phyloP scores from a whole-genome alignment of 495 filamentous ascomycete genomes.

The Eremomyces bilateralis region DNA sequence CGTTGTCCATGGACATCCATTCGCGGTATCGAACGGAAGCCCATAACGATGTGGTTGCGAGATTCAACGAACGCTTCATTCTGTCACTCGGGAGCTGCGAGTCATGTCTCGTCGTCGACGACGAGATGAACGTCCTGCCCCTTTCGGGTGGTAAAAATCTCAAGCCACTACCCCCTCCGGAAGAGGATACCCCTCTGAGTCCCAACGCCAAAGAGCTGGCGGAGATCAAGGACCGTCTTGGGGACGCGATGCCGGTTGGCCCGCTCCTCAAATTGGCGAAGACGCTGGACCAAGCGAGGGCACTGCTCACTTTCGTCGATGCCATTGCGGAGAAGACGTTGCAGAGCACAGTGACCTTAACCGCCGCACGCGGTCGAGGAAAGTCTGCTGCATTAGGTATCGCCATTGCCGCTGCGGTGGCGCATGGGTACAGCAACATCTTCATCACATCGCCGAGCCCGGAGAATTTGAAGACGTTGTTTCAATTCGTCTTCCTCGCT shows the following conservation, averaged over 20 bases:
- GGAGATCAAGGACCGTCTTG: slow-evolving; percentile 67
- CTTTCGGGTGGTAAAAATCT: slow-evolving; percentile 91
- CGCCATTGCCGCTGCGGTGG: slow-evolving; percentile 80
- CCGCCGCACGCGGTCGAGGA: slow-evolving; percentile 84
- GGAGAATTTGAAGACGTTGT: slow-evolving; percentile 94
- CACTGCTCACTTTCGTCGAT: slow-evolving; percentile 84
- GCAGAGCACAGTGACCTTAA: slow-evolving; percentile 77
- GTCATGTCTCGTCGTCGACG: slow-evolving; percentile 86
- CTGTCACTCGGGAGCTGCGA: slow-evolving; percentile 87
- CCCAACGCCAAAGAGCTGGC: slow-evolving; percentile 57
- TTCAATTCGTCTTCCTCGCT: slow-evolving; percentile 96
- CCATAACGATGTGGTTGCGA: slow-evolving; percentile 79
- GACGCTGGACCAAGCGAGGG: slow-evolving; percentile 89
- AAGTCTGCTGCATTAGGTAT: slow-evolving; percentile 93
- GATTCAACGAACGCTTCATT: slow-evolving; percentile 97
- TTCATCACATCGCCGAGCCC: slow-evolving; percentile 98
- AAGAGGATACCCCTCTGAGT: slow-evolving; percentile 41
- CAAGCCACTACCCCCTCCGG: slow-evolving; percentile 53
- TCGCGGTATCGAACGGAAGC: slow-evolving; percentile 93
- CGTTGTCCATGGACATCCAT: slow-evolving; percentile 93
- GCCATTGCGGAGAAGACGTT: slow-evolving; percentile 93
- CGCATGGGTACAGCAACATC: slow-evolving; percentile 95
- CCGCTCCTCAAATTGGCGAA: slow-evolving; percentile 63
- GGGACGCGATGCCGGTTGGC: slow-evolving; percentile 68
- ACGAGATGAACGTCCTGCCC: slow-evolving; percentile 91